Percentiles rank a stretch among this genome's conserved stretches.
phyloP scores from a whole-genome alignment of 768 basidiomycete genomes.

The Suillus paluster region DNA sequence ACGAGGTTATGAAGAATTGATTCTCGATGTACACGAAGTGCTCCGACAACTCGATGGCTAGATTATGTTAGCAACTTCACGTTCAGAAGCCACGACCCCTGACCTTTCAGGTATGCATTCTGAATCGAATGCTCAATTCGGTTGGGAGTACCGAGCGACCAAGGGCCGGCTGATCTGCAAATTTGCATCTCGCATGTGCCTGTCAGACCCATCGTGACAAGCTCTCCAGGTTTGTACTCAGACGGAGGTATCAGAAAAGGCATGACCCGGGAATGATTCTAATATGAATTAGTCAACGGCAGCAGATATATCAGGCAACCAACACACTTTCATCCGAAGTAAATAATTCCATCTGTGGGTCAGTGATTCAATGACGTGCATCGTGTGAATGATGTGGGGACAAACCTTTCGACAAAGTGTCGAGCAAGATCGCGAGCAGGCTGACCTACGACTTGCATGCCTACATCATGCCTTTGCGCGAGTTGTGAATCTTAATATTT shows the following conservation, averaged over 20 bases:
- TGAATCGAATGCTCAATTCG: slow-evolving; percentile 91
- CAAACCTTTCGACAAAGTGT: slow-evolving; percentile 90
- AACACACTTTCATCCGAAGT: slow-evolving; percentile 83
- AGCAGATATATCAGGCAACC: not conserved
- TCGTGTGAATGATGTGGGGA: slow-evolving; percentile 7
- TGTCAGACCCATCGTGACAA: slow-evolving; percentile 79
- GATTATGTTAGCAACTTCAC: slow-evolving; percentile 3
- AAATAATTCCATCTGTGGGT: slow-evolving; percentile 86
- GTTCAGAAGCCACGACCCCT: slow-evolving; percentile 8
- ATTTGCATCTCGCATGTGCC: slow-evolving; percentile 98
- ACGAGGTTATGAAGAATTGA: slow-evolving; percentile 92
- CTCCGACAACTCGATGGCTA: slow-evolving; percentile 91
- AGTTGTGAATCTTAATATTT: not conserved
- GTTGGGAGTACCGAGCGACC: slow-evolving; percentile 92
- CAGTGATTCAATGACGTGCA: slow-evolving; percentile 5
- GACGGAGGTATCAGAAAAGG: slow-evolving; percentile 93
- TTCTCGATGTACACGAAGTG: slow-evolving; percentile 99
- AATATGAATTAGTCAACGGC: slow-evolving; percentile 10
- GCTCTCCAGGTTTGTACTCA: slow-evolving; percentile 84
- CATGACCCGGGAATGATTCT: slow-evolving; percentile 93
- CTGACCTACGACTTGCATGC: slow-evolving; percentile 93
- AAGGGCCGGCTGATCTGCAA: slow-evolving; percentile 92
- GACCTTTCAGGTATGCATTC: slow-evolving; percentile 91
- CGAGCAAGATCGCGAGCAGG: slow-evolving; percentile 93
- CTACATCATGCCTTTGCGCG: slow-evolving; percentile 87